phyloP scores from a whole-genome alignment of 352 stramenopile genomes.

The Aphanomyces invadans region DNA sequence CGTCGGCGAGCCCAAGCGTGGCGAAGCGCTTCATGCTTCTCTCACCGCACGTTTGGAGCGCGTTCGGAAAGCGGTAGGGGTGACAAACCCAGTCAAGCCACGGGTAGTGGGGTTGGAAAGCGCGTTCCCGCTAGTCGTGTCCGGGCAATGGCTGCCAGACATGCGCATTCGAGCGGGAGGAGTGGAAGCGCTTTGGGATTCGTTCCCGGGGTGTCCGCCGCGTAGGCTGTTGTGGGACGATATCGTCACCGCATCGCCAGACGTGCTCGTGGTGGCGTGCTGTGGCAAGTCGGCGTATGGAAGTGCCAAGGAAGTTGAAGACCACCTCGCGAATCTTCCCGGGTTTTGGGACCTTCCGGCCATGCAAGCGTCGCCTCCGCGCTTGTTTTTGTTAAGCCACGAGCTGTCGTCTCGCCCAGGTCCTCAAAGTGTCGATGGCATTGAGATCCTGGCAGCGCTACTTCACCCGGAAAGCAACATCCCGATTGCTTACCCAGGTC shows the following conservation, averaged over 20 bases:
- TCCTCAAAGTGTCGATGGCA: conserved; percentile 16
- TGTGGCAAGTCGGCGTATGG: conserved; percentile 10
- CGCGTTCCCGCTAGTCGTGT: conserved; percentile 24
- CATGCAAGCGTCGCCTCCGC: neutral
- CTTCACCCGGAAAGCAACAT: too few relatives aligned
- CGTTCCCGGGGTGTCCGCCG: conserved; percentile 11
- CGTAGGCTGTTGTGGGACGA: conserved; percentile 20
- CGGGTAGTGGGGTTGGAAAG: conserved; percentile 23
- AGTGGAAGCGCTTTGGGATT: conserved; percentile 15
- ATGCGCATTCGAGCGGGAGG: conserved; percentile 21
- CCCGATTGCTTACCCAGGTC: too few relatives aligned
- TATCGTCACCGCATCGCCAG: neutral
- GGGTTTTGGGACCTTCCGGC: conserved; percentile 25
- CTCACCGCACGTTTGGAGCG: conserved; percentile 6
- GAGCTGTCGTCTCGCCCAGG: conserved; percentile 23
- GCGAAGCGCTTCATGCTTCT: neutral
- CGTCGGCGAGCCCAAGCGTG: conserved; percentile 6
- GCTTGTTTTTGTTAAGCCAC: conserved; percentile 22
- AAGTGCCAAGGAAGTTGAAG: conserved; percentile 17
- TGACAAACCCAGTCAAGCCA: neutral
- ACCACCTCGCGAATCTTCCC: neutral
- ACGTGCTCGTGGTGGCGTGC: conserved; percentile 23
- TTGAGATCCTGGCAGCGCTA: conserved; percentile 20
- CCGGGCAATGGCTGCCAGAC: conserved; percentile 25
- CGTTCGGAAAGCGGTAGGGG: neutral